Evolutionary conservation across 2,329 filamentous ascomycete genomes (phyloP).

Genomic region (Scedosporium dehoogii): DNA sequence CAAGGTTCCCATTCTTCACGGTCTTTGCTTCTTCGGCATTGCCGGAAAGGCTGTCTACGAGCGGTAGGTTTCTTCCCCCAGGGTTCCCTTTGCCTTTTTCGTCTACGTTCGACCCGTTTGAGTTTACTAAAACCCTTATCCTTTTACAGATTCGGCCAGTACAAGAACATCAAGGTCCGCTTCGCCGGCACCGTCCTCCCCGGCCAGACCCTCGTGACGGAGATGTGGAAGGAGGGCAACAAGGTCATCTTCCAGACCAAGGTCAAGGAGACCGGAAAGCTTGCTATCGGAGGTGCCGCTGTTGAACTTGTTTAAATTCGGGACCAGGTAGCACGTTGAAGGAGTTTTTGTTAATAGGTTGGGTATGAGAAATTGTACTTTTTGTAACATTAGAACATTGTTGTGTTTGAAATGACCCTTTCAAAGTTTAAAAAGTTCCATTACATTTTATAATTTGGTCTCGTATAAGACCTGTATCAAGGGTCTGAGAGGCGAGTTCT

Average conservation of each 20-base stretch:
- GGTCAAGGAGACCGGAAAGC: conserved; percentile 88
- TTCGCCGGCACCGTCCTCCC: conserved; percentile 81
- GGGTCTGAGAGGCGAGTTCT: too few species aligned
- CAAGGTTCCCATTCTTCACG: conserved; percentile 88
- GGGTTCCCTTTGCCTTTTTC: not conserved
- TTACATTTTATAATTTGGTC: too few species aligned
- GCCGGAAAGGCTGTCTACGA: conserved; percentile 83
- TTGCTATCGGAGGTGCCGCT: conserved; percentile 71
- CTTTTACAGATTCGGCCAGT: conserved; percentile 51
- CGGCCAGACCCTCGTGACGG: conserved; percentile 80
- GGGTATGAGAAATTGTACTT: not conserved
- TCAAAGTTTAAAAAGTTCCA: not conserved
- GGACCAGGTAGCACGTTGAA: too few species aligned
- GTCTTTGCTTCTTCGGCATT: conserved; percentile 91
- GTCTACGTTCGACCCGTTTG: conserved; percentile 3
- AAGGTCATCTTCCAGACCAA: conserved; percentile 76
- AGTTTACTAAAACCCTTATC: conserved; percentile 2
- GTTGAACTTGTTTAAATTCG: conserved; percentile 54
- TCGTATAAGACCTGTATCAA: too few species aligned
- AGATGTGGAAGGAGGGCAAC: conserved; percentile 86
- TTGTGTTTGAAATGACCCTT: not conserved
- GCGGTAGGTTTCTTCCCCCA: conserved; percentile 24
- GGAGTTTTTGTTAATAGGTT: not conserved
- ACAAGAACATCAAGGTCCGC: conserved; percentile 86
- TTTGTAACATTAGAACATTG: not conserved